A percentile compares a stretch with the other conserved stretches of the same genome.
These are phyloP conservation scores for Daedalea quercina DNA, from an alignment of 768 basidiomycete species.

Conservation along the genomic window DNA sequence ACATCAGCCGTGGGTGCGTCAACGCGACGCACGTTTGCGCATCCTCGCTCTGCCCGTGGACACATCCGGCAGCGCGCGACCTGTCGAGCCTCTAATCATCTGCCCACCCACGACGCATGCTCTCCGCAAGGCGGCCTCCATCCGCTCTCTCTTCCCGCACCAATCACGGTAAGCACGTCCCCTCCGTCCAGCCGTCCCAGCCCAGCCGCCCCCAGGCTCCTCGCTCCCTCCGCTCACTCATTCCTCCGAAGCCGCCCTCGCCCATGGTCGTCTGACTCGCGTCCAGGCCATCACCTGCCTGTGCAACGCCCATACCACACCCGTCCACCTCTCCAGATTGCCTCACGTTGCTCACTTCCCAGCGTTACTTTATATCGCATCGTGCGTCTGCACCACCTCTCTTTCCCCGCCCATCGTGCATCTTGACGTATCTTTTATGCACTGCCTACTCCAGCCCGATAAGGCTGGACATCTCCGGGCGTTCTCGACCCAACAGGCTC, in stretches of 20 bases:
- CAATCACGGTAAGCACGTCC: background rate
- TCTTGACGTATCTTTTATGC: background rate
- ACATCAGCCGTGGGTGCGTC: background rate
- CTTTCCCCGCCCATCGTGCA: background rate
- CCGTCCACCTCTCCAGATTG: background rate
- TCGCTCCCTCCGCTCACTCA: background rate
- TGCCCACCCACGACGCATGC: background rate
- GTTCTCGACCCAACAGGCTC: background rate
- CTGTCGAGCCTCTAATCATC: background rate
- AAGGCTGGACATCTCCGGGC: background rate
- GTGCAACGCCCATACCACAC: background rate
- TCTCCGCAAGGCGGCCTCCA: background rate
- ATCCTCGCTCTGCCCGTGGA: background rate
- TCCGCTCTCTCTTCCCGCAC: background rate
- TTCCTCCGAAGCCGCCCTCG: background rate
- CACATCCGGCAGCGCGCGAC: background rate
- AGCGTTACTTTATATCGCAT: background rate
- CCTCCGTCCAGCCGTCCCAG: background rate
- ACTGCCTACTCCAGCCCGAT: background rate
- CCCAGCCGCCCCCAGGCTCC: background rate
- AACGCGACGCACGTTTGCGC: background rate
- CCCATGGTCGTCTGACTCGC: background rate
- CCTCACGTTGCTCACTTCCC: background rate
- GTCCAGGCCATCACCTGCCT: background rate
- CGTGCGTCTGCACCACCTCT: background rate